Evolutionary conservation across 2,329 filamentous ascomycete species (phyloP).

Genomic region (Rasamsonia emersonii): DNA sequence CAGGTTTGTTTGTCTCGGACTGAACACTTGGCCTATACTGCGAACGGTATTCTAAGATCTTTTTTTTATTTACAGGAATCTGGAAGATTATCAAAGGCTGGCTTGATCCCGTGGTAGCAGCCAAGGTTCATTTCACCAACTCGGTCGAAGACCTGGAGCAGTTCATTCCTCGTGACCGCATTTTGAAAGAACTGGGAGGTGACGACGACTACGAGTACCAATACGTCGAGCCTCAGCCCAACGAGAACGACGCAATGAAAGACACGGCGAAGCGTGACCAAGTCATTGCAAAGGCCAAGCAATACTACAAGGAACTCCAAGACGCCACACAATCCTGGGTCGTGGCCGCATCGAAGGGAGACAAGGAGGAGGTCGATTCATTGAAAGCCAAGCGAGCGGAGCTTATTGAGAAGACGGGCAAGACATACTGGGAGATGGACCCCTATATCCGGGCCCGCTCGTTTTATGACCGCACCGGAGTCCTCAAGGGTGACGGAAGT

Average conservation of each 20-base stretch:
- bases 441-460: conserved; percentile 75
- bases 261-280: conserved; percentile 55
- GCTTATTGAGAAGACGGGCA: conserved; percentile 55
- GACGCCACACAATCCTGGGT: conserved; percentile 70
- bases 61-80: conserved; percentile 51
- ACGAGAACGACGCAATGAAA: conserved; percentile 70
- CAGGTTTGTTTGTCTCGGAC: conserved; percentile 47
- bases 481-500: conserved; percentile 59
- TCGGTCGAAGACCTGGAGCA: conserved; percentile 67
- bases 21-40: not conserved
- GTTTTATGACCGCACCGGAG: conserved; percentile 73
- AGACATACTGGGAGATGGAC: conserved; percentile 84
- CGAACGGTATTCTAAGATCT: too few species aligned
- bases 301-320: conserved; percentile 66
- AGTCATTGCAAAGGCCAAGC: conserved; percentile 55
- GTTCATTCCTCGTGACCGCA: conserved; percentile 62
- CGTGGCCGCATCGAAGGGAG: conserved; percentile 37
- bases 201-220: conserved; percentile 75
- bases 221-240: conserved; percentile 66
- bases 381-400: conserved; percentile 51
- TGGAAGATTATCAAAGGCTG: conserved; percentile 94
- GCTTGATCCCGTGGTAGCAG: conserved; percentile 92
- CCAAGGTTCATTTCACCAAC: conserved; percentile 89
- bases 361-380: conserved; percentile 37
- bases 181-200: conserved; percentile 78